Percentiles rank a stretch among this genome's conserved stretches.
Evolutionary conservation across 306 rosid genomes (phyloP).

Genomic region (Echinosophora koreensis): DNA sequence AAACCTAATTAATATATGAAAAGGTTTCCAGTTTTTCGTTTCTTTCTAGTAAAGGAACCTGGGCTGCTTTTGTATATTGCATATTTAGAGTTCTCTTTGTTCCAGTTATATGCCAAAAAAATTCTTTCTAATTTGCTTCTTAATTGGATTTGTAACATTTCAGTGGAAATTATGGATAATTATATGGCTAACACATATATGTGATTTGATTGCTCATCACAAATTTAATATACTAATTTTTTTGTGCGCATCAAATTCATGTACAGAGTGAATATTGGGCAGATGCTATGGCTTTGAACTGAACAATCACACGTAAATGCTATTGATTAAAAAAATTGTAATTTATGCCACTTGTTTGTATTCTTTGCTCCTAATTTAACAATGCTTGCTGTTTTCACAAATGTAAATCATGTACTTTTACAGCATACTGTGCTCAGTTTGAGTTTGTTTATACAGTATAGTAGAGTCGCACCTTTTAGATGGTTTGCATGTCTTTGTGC

Average conservation of each 20-base stretch:
- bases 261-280: not conserved
- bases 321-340: not conserved
- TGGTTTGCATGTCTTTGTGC: constrained; percentile 8
- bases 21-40: not conserved
- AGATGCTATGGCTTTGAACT: not conserved
- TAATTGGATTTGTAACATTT: not conserved
- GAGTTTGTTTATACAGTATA: not conserved
- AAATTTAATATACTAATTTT: not conserved
- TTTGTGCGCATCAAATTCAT: not conserved
- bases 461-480: constrained; percentile 1
- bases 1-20: constrained; percentile 7
- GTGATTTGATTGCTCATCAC: not conserved
- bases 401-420: not conserved
- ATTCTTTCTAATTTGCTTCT: not conserved
- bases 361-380: constrained; percentile 14
- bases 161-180: not conserved
- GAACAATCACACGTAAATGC: not conserved
- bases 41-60: not conserved
- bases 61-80: constrained; percentile 19
- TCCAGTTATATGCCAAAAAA: not conserved
- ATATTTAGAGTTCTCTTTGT: constrained; percentile 9
- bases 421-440: not conserved
- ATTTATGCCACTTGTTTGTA: not conserved
- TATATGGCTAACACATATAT: not conserved
- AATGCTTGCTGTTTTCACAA: not conserved